These are phyloP conservation scores for Drechmeria coniospora DNA, from an alignment of 2,329 filamentous ascomycete species.

Conservation along the genomic window DNA sequence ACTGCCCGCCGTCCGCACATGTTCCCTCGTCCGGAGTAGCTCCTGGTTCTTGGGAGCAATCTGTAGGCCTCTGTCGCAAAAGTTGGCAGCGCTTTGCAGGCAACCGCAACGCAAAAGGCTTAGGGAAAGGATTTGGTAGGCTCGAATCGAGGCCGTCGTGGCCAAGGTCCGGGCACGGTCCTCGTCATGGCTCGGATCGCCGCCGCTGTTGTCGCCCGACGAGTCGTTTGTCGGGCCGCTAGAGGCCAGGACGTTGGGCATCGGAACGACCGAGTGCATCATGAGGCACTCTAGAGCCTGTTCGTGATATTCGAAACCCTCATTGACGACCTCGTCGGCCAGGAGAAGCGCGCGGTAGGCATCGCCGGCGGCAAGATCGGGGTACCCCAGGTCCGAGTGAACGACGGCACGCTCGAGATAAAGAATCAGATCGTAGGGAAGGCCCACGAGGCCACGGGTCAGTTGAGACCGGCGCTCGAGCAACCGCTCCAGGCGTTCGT, in stretches of 20 bases:
- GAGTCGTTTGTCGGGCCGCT: slow-evolving; percentile 23
- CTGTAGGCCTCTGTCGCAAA: slow-evolving; percentile 45
- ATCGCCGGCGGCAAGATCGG: slow-evolving; percentile 78
- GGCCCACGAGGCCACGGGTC: slow-evolving; percentile 35
- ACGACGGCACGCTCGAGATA: slow-evolving; percentile 55
- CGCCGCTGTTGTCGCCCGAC: slow-evolving; percentile 15
- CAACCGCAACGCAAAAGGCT: slow-evolving; percentile 50
- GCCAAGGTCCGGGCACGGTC: slow-evolving; percentile 26
- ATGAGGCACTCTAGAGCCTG: slow-evolving; percentile 39
- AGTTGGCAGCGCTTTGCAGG: slow-evolving; percentile 50
- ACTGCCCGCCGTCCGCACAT: slow-evolving; percentile 37
- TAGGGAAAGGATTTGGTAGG: slow-evolving; percentile 42
- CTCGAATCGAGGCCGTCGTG: slow-evolving; percentile 34
- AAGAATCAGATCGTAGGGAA: slow-evolving; percentile 46
- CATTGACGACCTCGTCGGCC: slow-evolving; percentile 63
- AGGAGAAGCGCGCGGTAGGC: slow-evolving; percentile 83
- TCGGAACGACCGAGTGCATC: slow-evolving; percentile 15
- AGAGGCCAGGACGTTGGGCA: slow-evolving; percentile 30
- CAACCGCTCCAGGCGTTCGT: slow-evolving; percentile 26
- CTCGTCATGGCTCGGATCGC: slow-evolving; percentile 17
- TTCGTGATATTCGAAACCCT: slow-evolving; percentile 71
- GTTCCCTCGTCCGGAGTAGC: slow-evolving; percentile 35
- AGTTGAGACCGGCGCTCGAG: slow-evolving; percentile 39
- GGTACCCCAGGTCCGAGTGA: slow-evolving; percentile 65
- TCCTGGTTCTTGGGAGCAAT: slow-evolving; percentile 38